Conservation (phyloP, 257 asterid genomes). For the Penstemon davidsonii region DNA sequence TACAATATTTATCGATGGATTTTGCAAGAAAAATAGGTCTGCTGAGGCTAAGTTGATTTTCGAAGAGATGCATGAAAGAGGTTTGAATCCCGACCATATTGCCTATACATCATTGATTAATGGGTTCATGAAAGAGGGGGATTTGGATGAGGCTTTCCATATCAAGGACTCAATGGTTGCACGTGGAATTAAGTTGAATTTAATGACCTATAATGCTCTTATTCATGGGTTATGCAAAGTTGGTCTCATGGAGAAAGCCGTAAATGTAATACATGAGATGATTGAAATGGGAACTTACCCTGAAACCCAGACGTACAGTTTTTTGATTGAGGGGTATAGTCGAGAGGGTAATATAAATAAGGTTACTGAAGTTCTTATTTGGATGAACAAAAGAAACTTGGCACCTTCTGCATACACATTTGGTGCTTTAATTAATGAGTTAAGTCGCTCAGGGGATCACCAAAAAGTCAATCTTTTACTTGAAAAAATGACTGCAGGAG, state of each 20-base stretch:
- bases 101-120: constrained; percentile 62
- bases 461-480: constrained; percentile 53
- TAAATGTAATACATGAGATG: constrained; percentile 61
- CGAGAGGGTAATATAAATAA: constrained; percentile 49
- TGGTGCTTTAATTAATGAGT: constrained; percentile 56
- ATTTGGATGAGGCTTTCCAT: constrained; percentile 56
- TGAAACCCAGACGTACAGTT: constrained; percentile 63
- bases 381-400: constrained; percentile 70
- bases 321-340: constrained; percentile 61
- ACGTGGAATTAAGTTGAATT: constrained; percentile 57
- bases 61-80: constrained; percentile 62
- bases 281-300: constrained; percentile 51
- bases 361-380: constrained; percentile 59
- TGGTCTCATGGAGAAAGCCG: constrained; percentile 65
- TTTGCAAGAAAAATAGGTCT: constrained; percentile 66
- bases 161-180: constrained; percentile 64
- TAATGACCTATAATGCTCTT: constrained; percentile 62
- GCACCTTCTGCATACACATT: constrained; percentile 63
- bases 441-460: constrained; percentile 57
- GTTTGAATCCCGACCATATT: constrained; percentile 57
- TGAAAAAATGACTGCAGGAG: constrained; percentile 53
- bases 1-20: constrained; percentile 55
- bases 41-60: constrained; percentile 61
- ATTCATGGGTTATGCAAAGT: constrained; percentile 61
- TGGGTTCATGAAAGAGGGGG: constrained; percentile 79